These are phyloP conservation scores for Pichia heedii DNA, from an alignment of 805 yeast species.

Conservation along the genomic window DNA sequence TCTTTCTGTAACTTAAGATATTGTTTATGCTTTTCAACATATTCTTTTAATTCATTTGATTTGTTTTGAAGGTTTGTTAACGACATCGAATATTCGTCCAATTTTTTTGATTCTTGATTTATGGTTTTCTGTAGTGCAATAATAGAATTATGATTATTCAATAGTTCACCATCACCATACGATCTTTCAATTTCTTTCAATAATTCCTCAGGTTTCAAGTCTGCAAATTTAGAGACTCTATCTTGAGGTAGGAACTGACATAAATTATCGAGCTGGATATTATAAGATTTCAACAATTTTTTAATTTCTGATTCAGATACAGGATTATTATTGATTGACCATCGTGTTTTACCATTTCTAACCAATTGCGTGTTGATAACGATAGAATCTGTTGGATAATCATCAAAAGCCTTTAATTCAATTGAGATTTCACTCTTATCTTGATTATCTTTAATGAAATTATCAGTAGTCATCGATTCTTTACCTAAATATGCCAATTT, in stretches of 20 bases:
- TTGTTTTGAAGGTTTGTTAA: conserved; percentile 29
- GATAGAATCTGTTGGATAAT: conserved; percentile 20
- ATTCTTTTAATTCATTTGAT: conserved; percentile 32
- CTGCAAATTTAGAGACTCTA: conserved; percentile 86
- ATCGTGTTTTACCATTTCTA: conserved; percentile 39
- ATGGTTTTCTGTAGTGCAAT: conserved; percentile 39
- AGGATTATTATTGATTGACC: conserved; percentile 38
- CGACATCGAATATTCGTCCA: conserved; percentile 24
- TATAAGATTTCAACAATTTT: conserved; percentile 36
- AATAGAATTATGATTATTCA: conserved; percentile 47
- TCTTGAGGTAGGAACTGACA: conserved; percentile 96
- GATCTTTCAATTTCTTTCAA: conserved; percentile 76
- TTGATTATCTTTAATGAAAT: conserved; percentile 67
- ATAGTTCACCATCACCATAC: conserved; percentile 51
- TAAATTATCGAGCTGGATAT: conserved; percentile 81
- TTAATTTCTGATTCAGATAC: conserved; percentile 39
- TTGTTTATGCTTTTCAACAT: conserved; percentile 38
- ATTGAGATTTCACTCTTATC: conserved; percentile 39
- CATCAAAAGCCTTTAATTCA: conserved; percentile 33
- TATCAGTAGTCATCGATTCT: conserved; percentile 47
- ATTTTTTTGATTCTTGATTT: conserved; percentile 22
- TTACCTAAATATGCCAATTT: conserved; percentile 63
- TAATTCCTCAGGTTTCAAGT: conserved; percentile 64
- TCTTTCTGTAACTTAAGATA: conserved; percentile 36
- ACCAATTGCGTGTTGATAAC: conserved; percentile 36